phyloP scores from a whole-genome alignment of 140 eudicot genomes.

The Bidens hawaiensis region DNA sequence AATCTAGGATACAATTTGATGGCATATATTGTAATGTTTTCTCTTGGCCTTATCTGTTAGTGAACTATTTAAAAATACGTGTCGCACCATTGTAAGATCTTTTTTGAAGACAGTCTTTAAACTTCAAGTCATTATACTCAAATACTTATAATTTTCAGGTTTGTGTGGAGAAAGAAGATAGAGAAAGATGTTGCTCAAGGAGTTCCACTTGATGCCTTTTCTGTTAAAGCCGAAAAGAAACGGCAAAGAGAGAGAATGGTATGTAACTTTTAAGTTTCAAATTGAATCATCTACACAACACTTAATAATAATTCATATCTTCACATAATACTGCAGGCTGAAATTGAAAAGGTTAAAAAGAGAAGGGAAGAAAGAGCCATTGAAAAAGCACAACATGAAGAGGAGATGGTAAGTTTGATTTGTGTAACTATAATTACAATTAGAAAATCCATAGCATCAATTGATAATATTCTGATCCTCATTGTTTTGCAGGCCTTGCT shows the following conservation, averaged over 20 bases:
- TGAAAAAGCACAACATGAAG: constrained; percentile 93
- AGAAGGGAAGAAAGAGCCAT: constrained; percentile 92
- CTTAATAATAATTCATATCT: not conserved
- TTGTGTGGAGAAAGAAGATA: constrained; percentile 91
- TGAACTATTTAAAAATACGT: not conserved
- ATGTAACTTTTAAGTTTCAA: constrained; percentile 13
- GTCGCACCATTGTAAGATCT: not conserved
- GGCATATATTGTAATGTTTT: constrained; percentile 7
- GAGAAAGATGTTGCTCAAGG: constrained; percentile 85
- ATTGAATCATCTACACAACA: not conserved
- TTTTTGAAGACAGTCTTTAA: not conserved
- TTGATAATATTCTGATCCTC: not conserved
- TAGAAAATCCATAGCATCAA: not conserved
- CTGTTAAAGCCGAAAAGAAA: constrained; percentile 80
- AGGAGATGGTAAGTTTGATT: constrained; percentile 68
- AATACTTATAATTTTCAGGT: constrained; percentile 31
- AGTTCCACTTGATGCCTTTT: constrained; percentile 73
- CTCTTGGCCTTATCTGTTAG: constrained; percentile 2
- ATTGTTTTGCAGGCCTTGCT: constrained; percentile 61
- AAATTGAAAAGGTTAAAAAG: constrained; percentile 91
- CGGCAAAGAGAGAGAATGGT: constrained; percentile 79
- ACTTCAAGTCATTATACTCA: not conserved
- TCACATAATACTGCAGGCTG: constrained; percentile 52
- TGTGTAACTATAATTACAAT: constrained; percentile 1
- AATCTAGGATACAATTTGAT: not conserved